These are phyloP conservation scores for Oropetium thomaeum DNA, from an alignment of 176 grass and related monocot genomes.

Conservation along the genomic window DNA sequence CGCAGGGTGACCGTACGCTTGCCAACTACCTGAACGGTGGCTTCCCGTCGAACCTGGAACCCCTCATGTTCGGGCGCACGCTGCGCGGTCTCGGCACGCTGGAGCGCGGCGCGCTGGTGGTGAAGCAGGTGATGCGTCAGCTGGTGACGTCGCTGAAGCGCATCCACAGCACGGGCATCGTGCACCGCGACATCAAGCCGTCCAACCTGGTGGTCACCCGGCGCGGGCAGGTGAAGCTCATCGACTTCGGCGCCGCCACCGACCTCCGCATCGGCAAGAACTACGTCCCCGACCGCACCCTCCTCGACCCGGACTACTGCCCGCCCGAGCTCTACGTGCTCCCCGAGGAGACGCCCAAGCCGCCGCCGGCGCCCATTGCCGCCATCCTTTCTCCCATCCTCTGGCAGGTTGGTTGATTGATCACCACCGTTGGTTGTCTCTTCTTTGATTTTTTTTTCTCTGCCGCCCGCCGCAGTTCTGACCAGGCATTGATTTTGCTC, in stretches of 20 bases:
- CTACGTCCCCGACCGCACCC: slow-evolving; percentile 68
- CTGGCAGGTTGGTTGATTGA: slow-evolving; percentile 53
- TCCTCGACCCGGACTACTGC: slow-evolving; percentile 90
- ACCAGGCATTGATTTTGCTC: too few relatives aligned
- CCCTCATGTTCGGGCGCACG: slow-evolving; percentile 74
- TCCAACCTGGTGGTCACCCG: slow-evolving; percentile 87
- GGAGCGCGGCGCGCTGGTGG: slow-evolving; percentile 63
- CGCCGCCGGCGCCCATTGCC: slow-evolving; percentile 81
- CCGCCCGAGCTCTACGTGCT: slow-evolving; percentile 94
- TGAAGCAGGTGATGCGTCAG: slow-evolving; percentile 95
- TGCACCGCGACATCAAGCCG: slow-evolving; percentile 93
- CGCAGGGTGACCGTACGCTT: slow-evolving; percentile 63
- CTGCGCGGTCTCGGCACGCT: slow-evolving; percentile 52
- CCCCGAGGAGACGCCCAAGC: slow-evolving; percentile 82
- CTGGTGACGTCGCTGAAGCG: slow-evolving; percentile 82
- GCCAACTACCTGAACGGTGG: slow-evolving; percentile 54
- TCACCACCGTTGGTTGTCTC: neutral
- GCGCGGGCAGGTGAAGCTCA: slow-evolving; percentile 88
- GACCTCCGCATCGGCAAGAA: slow-evolving; percentile 99
- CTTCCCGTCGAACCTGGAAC: slow-evolving; percentile 81
- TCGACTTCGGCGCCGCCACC: slow-evolving; percentile 95
- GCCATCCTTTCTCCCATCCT: slow-evolving; percentile 92
- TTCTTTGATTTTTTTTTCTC: too few relatives aligned
- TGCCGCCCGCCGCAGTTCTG: too few relatives aligned
- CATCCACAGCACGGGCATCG: slow-evolving; percentile 89